Percentiles rank a stretch among this genome's conserved stretches.
These are phyloP conservation scores for Kodamaea fukazawae DNA, from an alignment of 805 yeast species.

Conservation along the genomic window DNA sequence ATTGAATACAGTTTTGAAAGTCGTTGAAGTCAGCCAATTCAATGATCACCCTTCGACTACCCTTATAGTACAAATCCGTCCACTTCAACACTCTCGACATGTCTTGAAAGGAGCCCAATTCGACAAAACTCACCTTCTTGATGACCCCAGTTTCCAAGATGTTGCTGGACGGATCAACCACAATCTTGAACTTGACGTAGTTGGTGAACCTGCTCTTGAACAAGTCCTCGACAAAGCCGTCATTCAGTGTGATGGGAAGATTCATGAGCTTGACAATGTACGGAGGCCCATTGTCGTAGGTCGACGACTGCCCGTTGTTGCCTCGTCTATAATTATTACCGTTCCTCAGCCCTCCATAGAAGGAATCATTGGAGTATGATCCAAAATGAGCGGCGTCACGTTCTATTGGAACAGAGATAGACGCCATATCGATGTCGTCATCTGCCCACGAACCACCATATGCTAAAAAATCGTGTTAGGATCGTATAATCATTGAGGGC, in stretches of 20 bases:
- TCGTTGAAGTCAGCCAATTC: slow-evolving; percentile 42
- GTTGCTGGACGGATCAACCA: slow-evolving; percentile 48
- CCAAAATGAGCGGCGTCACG: slow-evolving; percentile 7
- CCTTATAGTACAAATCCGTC: slow-evolving; percentile 53
- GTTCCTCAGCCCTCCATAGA: slow-evolving; percentile 6
- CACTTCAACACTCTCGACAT: slow-evolving; percentile 60
- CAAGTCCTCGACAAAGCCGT: slow-evolving; percentile 53
- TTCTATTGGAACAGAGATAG: slow-evolving; percentile 45
- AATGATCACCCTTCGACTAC: slow-evolving; percentile 35
- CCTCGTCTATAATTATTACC: slow-evolving; percentile 10
- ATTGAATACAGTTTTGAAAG: slow-evolving; percentile 38
- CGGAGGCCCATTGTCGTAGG: slow-evolving; percentile 47
- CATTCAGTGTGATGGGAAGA: slow-evolving; percentile 54
- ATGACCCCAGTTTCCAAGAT: slow-evolving; percentile 36
- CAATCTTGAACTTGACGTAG: slow-evolving; percentile 57
- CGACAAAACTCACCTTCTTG: slow-evolving; percentile 64
- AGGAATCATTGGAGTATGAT: slow-evolving; percentile 2
- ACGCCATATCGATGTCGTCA: slow-evolving; percentile 43
- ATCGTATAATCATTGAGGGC: too few relatives aligned
- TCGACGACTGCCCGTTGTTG: slow-evolving; percentile 11
- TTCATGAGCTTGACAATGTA: slow-evolving; percentile 62
- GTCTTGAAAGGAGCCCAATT: slow-evolving; percentile 49
- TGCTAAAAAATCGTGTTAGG: slow-evolving; percentile 20
- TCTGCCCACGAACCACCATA: slow-evolving; percentile 50
- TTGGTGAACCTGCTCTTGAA: slow-evolving; percentile 61